phyloP scores from a whole-genome alignment of 73 alveolate species.

The Symbiodinium pilosum region DNA sequence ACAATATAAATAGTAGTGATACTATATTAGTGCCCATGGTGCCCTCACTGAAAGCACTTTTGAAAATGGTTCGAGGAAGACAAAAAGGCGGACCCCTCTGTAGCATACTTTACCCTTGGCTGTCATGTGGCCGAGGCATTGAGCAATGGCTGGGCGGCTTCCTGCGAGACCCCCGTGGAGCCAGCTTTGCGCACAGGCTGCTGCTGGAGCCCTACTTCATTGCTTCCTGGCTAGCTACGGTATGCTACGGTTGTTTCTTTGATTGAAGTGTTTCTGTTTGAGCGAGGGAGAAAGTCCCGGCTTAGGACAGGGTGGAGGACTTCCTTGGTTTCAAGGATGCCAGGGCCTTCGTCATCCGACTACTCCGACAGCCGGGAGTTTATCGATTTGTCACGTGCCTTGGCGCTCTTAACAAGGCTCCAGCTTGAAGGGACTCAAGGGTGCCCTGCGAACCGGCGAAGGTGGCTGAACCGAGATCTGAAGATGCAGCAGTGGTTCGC shows the following conservation, averaged over 20 bases:
- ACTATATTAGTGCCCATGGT: too few species aligned
- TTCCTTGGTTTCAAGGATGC: slow-evolving; percentile 53
- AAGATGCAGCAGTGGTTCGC: slow-evolving; percentile 88
- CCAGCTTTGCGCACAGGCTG: slow-evolving; percentile 67
- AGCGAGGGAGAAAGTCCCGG: background rate
- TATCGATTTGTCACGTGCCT: slow-evolving; percentile 85
- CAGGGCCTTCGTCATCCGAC: slow-evolving; percentile 62
- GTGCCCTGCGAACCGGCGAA: background rate
- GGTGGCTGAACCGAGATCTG: slow-evolving; percentile 83
- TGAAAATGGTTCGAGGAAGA: too few species aligned
- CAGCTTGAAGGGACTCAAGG: background rate
- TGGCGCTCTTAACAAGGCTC: background rate
- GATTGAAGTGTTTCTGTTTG: too few species aligned
- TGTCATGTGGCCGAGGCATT: background rate
- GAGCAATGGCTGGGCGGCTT: slow-evolving; percentile 60
- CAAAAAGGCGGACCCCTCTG: too few species aligned
- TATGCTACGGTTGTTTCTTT: too few species aligned
- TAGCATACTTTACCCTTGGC: too few species aligned
- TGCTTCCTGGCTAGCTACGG: background rate
- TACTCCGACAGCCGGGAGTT: slow-evolving; percentile 92
- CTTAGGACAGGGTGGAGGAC: slow-evolving; percentile 59
- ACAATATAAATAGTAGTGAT: too few species aligned
- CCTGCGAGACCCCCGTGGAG: slow-evolving; percentile 85
- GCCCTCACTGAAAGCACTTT: too few species aligned
- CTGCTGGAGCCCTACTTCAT: slow-evolving; percentile 33